Evolutionary conservation across 768 basidiomycete genomes (phyloP), one percentile per base, ranked within the genome.

Genomic region (Tephrocybe rancida): DNA sequence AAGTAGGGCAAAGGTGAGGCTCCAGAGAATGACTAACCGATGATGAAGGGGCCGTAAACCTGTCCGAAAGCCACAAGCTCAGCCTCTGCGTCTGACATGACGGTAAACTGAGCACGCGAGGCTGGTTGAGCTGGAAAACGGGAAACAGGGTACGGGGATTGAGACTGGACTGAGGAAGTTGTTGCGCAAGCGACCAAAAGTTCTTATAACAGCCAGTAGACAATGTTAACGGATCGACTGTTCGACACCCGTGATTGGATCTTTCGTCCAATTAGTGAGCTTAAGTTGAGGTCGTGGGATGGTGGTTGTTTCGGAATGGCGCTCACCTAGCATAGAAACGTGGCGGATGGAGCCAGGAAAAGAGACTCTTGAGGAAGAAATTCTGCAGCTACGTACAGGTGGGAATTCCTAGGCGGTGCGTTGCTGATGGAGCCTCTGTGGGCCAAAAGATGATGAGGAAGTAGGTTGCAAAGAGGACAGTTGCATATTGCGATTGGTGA

Each of bases 11-110:
- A 1, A 41, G n/a, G 34, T 13, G 22, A 13, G 5, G 37, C 22
- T n/a, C n/a, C n/a, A 43, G 13, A 16, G 16, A 16, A 18, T 3
- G 6, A 3, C 43, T 50, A 21, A 55, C 54, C 54, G 6, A 55
- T 55, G 14, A 55, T 42, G 21, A 55, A 55, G 18, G 54, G 54
- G 3, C 25, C 48, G 11, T 55, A 55, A 13, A 55, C n/a, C 18
- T 55, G 29, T 24, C 54, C 54, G 8, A 50, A 50, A 18, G 2
- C 44, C 19, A 50, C 54, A 25, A 55, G 54, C n/a, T 50, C 37
- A 7, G 44, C 45, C 27, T 44, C 34, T 3, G 43, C 42, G 11
- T 38, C 34, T 11, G 48, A 38, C 48, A 50, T 55, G 11, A 50
- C 9, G 13, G 30, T 16, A 16, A n/a, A n/a, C n/a, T n/a, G n/a